Conservation (phyloP, 495 filamentous ascomycete species). For the Hypoxylon fuscum region DNA sequence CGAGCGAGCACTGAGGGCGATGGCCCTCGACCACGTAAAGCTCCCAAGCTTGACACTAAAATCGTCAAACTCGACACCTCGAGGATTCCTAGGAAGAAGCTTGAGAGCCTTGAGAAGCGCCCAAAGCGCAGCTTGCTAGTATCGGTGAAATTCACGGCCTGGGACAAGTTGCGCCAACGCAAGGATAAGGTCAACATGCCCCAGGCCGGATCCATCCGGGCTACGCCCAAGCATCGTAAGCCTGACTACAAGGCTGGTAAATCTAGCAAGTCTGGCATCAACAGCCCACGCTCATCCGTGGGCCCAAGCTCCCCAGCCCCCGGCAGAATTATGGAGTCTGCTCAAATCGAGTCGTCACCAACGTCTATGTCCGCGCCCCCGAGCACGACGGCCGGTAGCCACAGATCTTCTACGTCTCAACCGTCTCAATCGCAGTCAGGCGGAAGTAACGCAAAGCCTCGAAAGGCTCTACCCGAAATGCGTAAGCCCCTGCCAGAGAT, state of each 20-base stretch:
- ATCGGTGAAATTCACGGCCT: conserved; percentile 38
- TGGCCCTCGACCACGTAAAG: conserved; percentile 49
- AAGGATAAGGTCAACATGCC: conserved; percentile 11
- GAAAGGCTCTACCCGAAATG: conserved; percentile 44
- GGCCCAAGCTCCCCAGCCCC: conserved; percentile 13
- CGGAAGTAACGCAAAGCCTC: conserved; percentile 31
- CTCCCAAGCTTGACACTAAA: conserved; percentile 51
- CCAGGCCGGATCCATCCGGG: conserved; percentile 36
- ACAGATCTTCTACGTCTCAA: conserved; percentile 5
- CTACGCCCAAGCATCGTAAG: conserved; percentile 29
- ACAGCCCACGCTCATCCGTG: conserved; percentile 13
- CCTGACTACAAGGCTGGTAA: conserved; percentile 15
- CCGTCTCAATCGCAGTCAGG: conserved; percentile 25
- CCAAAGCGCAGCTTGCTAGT: conserved; percentile 15
- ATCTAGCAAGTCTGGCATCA: conserved; percentile 3
- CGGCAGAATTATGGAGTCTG: conserved; percentile 26
- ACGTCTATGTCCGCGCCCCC: background rate
- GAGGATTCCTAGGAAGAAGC: conserved; percentile 26
- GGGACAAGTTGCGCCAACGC: conserved; percentile 32
- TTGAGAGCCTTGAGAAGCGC: conserved; percentile 26
- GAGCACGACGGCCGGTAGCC: background rate
- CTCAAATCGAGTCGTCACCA: conserved; percentile 12
- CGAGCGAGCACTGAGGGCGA: conserved; percentile 39
- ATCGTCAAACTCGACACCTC: conserved; percentile 45
- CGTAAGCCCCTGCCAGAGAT: conserved; percentile 48